A percentile compares a stretch with the other conserved stretches of the same genome.
These are phyloP conservation scores for Phytopythium helicoides DNA, from an alignment of 352 stramenopile species.

Conservation along the genomic window DNA sequence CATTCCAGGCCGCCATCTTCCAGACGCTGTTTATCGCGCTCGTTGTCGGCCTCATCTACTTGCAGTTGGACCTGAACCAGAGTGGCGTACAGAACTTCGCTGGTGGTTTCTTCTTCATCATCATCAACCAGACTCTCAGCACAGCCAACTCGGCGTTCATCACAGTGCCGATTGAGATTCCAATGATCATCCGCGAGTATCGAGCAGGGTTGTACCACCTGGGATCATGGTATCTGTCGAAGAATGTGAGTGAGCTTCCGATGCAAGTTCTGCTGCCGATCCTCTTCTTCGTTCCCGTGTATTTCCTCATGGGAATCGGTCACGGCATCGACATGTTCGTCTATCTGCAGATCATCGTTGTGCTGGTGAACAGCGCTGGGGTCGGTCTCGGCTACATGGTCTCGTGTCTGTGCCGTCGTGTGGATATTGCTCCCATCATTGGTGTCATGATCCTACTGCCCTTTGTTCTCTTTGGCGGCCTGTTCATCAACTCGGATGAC, in stretches of 20 bases:
- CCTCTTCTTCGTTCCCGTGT: conserved; percentile 36
- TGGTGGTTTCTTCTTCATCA: conserved; percentile 46
- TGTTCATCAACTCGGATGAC: conserved; percentile 46
- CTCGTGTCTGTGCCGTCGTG: conserved; percentile 18
- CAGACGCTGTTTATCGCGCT: conserved; percentile 31
- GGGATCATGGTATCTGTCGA: conserved; percentile 29
- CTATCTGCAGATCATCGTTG: conserved; percentile 47
- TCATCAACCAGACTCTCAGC: conserved; percentile 36
- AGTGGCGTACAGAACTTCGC: conserved; percentile 55
- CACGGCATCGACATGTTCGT: conserved; percentile 41
- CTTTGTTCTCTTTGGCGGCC: conserved; percentile 40
- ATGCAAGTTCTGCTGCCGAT: conserved; percentile 36
- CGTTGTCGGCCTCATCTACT: conserved; percentile 38
- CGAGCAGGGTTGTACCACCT: conserved; percentile 22
- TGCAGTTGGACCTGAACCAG: conserved; percentile 40
- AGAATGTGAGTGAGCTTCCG: conserved; percentile 40
- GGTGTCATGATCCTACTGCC: conserved; percentile 24
- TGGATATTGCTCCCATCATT: conserved; percentile 29
- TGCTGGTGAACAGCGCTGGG: conserved; percentile 23
- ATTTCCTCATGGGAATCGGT: conserved; percentile 41
- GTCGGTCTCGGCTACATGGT: conserved; percentile 36
- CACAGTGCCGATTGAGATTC: conserved; percentile 32
- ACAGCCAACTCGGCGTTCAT: conserved; percentile 24
- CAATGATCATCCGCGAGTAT: conserved; percentile 41
- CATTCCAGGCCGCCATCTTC: conserved; percentile 17